Conservation (phyloP, 306 rosid species). For the Rubus parviflorus region DNA sequence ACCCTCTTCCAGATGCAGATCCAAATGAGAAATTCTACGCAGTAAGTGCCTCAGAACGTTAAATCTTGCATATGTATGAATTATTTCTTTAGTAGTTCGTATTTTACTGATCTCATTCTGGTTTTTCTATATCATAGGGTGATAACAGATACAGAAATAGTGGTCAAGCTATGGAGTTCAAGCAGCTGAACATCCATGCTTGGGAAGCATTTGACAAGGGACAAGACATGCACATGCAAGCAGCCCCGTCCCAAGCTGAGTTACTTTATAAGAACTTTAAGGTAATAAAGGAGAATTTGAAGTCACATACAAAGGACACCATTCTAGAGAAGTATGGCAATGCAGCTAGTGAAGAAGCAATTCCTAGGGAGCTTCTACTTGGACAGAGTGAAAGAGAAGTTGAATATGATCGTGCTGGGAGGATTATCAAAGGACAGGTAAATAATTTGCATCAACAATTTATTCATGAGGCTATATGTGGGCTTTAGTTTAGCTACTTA, state of each 20-base stretch:
- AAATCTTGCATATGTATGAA: background rate
- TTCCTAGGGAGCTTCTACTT: slow-evolving; percentile 66
- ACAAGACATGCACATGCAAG: slow-evolving; percentile 74
- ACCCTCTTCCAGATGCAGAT: slow-evolving; percentile 73
- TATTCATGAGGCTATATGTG: background rate
- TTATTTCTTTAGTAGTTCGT: background rate
- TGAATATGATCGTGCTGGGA: slow-evolving; percentile 77
- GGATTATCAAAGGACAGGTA: slow-evolving; percentile 70
- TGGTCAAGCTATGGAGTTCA: slow-evolving; percentile 71
- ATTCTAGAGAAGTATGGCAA: slow-evolving; percentile 67
- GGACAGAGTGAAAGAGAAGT: slow-evolving; percentile 74
- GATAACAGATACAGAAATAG: slow-evolving; percentile 61
- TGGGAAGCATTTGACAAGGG: slow-evolving; percentile 76
- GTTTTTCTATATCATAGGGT: slow-evolving; percentile 19
- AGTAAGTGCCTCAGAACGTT: background rate
- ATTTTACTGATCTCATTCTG: background rate
- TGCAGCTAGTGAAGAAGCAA: slow-evolving; percentile 52
- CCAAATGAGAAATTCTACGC: slow-evolving; percentile 63
- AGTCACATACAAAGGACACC: slow-evolving; percentile 59
- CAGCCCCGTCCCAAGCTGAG: slow-evolving; percentile 80
- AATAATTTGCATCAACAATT: background rate
- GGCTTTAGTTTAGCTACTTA: background rate
- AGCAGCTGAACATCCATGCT: slow-evolving; percentile 58
- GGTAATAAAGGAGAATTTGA: slow-evolving; percentile 59
- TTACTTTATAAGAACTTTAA: slow-evolving; percentile 61